phyloP scores from a whole-genome alignment of 352 stramenopile species.

The Phytophthora pisi region DNA sequence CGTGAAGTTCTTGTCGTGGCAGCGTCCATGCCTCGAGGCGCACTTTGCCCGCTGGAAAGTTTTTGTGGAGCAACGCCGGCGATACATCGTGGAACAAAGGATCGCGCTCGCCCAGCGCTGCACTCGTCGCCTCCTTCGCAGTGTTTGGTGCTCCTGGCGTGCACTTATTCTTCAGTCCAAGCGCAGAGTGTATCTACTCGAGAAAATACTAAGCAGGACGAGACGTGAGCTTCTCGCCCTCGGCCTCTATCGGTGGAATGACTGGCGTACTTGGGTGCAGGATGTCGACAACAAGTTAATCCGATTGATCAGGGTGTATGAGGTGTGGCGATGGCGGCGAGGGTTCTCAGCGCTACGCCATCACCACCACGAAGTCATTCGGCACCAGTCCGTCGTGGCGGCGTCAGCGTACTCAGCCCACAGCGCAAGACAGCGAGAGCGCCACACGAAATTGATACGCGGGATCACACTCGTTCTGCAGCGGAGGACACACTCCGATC shows the following conservation, averaged over 20 bases:
- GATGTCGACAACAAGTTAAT: constrained; percentile 5
- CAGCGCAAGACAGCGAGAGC: constrained; percentile 38
- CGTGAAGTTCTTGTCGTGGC: constrained; percentile 35
- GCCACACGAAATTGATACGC: constrained; percentile 33
- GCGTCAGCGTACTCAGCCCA: constrained; percentile 35
- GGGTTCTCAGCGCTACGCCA: constrained; percentile 30
- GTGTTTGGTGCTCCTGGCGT: constrained; percentile 21
- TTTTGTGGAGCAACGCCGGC: constrained; percentile 17
- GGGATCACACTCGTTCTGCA: constrained; percentile 34
- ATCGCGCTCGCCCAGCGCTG: neutral
- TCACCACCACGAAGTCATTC: constrained; percentile 27
- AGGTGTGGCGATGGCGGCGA: constrained; percentile 21
- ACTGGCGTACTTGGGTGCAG: constrained; percentile 14
- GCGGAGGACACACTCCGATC: constrained; percentile 19
- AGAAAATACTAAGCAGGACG: constrained; percentile 4
- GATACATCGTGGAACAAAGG: constrained; percentile 14
- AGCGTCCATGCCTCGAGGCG: constrained; percentile 29
- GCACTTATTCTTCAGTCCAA: constrained; percentile 4
- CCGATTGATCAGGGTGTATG: constrained; percentile 23
- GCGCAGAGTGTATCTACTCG: constrained; percentile 14
- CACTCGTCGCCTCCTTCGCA: constrained; percentile 10
- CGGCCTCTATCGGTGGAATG: constrained; percentile 21
- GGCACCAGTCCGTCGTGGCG: constrained; percentile 44
- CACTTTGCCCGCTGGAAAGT: constrained; percentile 37
- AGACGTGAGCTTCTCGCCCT: constrained; percentile 1